Percentiles rank a stretch among this genome's conserved stretches.
These are phyloP conservation scores for Wallacemonas sp. DNA, from an alignment of 208 protist species.

Conservation along the genomic window DNA sequence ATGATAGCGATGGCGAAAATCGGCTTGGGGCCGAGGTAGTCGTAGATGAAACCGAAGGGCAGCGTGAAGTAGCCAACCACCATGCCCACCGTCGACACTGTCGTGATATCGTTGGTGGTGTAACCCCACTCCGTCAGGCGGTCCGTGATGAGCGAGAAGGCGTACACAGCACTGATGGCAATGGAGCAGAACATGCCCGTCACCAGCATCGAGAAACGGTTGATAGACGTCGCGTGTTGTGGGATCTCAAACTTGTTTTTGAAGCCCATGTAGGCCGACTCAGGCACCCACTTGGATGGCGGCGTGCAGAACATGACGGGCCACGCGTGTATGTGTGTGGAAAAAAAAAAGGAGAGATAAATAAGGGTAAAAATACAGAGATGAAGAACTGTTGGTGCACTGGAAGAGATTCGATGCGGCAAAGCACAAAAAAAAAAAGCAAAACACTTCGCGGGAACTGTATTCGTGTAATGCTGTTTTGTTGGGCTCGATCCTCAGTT, in stretches of 20 bases:
- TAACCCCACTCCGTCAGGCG: conserved; percentile 26
- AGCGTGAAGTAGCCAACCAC: conserved; percentile 53
- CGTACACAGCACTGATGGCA: conserved; percentile 34
- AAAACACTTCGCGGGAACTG: too few relatives aligned
- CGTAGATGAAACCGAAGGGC: conserved; percentile 55
- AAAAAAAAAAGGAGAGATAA: conserved; percentile 12
- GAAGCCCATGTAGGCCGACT: conserved; percentile 28
- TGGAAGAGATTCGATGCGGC: too few relatives aligned
- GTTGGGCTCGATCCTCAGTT: not conserved
- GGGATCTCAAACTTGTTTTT: conserved; percentile 20
- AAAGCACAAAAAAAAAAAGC: too few relatives aligned
- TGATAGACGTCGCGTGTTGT: conserved; percentile 13
- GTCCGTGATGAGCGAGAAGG: conserved; percentile 49
- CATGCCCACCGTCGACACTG: conserved; percentile 54
- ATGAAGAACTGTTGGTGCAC: conserved; percentile 1
- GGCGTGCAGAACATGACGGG: conserved; percentile 1
- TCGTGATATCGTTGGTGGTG: conserved; percentile 51
- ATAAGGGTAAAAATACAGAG: not conserved
- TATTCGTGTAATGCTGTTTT: not conserved
- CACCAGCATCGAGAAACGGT: conserved; percentile 41
- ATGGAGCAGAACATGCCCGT: conserved; percentile 50
- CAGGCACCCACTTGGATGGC: conserved; percentile 14
- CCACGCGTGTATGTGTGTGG: not conserved
- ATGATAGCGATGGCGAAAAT: conserved; percentile 41
- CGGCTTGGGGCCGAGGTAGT: conserved; percentile 55